Conservation (phyloP, 495 filamentous ascomycete species). For the Aspergillus cristatus region DNA sequence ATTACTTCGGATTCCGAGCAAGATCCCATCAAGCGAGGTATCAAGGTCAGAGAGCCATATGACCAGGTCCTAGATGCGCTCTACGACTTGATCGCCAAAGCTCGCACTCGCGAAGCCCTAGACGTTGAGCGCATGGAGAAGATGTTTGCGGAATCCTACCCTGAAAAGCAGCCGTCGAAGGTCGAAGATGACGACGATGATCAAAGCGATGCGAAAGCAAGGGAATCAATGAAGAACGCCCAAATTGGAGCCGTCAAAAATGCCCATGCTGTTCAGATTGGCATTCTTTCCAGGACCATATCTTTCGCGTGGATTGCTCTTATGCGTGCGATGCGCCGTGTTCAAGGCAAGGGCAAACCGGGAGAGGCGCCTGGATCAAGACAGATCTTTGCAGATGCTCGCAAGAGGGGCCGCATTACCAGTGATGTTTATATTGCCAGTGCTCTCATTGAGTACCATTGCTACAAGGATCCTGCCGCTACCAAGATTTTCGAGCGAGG, state of each 20-base stretch:
- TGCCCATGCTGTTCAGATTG: conserved; percentile 59
- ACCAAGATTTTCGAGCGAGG: conserved; percentile 94
- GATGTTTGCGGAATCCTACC: conserved; percentile 25
- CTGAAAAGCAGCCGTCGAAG: conserved; percentile 35
- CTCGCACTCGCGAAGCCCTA: conserved; percentile 61
- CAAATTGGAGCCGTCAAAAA: conserved; percentile 65
- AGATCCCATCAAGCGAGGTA: conserved; percentile 56
- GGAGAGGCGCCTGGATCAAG: conserved; percentile 65
- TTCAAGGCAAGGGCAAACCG: conserved; percentile 83
- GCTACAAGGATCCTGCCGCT: conserved; percentile 86
- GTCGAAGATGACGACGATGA: conserved; percentile 60
- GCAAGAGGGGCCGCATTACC: conserved; percentile 73
- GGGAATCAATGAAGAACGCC: conserved; percentile 46
- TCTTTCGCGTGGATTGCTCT: conserved; percentile 91
- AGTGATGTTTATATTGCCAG: conserved; percentile 90
- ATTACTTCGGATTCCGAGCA: conserved; percentile 59
- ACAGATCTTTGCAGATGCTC: conserved; percentile 77
- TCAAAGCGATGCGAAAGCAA: conserved; percentile 42
- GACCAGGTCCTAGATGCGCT: conserved; percentile 74
- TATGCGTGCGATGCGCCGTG: conserved; percentile 85
- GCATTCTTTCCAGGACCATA: conserved; percentile 64
- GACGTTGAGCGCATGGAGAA: conserved; percentile 67
- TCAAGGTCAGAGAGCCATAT: conserved; percentile 70
- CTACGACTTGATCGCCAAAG: conserved; percentile 66
- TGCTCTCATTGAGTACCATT: conserved; percentile 86